Conservation (phyloP, 164 flowering plant genomes). For the Magnolia changhungtana region DNA sequence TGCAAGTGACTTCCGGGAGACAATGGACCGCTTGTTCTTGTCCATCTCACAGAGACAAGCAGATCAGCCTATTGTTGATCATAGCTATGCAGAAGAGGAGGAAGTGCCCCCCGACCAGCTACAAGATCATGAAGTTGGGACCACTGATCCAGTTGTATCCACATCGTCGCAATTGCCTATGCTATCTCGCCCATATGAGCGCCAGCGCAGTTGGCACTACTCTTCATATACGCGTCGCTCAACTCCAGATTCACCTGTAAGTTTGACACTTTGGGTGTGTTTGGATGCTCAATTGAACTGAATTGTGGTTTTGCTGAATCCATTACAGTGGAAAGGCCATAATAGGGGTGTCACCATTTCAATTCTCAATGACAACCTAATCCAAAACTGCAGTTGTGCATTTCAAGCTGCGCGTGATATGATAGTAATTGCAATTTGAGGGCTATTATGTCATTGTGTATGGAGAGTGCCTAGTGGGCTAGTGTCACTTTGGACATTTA, state of each 20-base stretch:
- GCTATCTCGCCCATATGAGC: slow-evolving; percentile 21
- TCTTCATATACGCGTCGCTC: not conserved
- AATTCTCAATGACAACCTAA: not conserved
- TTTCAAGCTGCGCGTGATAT: not conserved
- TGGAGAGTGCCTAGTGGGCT: not conserved
- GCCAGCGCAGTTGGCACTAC: slow-evolving; percentile 19
- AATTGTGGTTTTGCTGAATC: too few species aligned
- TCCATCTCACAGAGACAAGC: slow-evolving; percentile 28
- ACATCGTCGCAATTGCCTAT: slow-evolving; percentile 28
- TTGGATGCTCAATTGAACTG: not conserved
- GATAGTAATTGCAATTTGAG: not conserved
- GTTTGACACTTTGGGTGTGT: slow-evolving; percentile 15
- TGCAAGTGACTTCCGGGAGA: slow-evolving; percentile 53
- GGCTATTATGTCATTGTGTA: not conserved
- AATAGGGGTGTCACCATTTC: not conserved
- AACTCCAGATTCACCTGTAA: slow-evolving; percentile 38
- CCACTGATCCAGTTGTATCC: slow-evolving; percentile 30
- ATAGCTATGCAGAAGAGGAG: slow-evolving; percentile 23
- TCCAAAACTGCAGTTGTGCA: not conserved
- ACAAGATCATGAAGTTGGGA: slow-evolving; percentile 30
- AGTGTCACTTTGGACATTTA: too few species aligned
- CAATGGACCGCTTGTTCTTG: slow-evolving; percentile 61
- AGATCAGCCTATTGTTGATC: slow-evolving; percentile 10
- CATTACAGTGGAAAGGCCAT: not conserved
- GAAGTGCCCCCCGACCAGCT: slow-evolving; percentile 19